These are phyloP conservation scores for Paralagenidium karlingii DNA, from an alignment of 352 stramenopile genomes.

Conservation along the genomic window DNA sequence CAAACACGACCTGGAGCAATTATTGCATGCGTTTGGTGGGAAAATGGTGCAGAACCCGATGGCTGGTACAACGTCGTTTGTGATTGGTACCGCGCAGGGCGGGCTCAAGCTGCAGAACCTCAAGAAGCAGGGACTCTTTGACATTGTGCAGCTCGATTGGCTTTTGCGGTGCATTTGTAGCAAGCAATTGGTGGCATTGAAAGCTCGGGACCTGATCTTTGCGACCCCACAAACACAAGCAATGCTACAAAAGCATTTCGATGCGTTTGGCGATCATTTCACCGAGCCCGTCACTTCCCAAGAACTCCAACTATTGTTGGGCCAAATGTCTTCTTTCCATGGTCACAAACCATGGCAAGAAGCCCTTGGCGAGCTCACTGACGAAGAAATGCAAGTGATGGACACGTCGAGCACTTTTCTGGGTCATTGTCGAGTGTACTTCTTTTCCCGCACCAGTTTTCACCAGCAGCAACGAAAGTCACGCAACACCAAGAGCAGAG, in stretches of 20 bases:
- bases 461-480: slow-evolving; percentile 2
- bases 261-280: slow-evolving; percentile 60
- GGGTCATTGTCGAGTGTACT: slow-evolving; percentile 59
- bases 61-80: slow-evolving; percentile 37
- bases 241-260: slow-evolving; percentile 53
- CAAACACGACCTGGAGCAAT: slow-evolving; percentile 66
- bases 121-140: slow-evolving; percentile 68
- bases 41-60: slow-evolving; percentile 72
- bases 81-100: slow-evolving; percentile 40
- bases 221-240: slow-evolving; percentile 36
- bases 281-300: slow-evolving; percentile 32
- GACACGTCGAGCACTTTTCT: slow-evolving; percentile 55
- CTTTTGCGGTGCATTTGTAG: slow-evolving; percentile 26
- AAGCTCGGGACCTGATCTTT: slow-evolving; percentile 57
- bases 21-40: slow-evolving; percentile 51
- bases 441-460: slow-evolving; percentile 20
- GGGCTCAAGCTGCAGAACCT: slow-evolving; percentile 73
- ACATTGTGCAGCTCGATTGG: slow-evolving; percentile 58
- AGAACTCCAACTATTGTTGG: slow-evolving; percentile 37
- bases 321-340: slow-evolving; percentile 6
- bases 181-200: slow-evolving; percentile 19
- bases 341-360: slow-evolving; percentile 49
- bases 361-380: slow-evolving; percentile 17
- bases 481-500: background rate
- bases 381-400: slow-evolving; percentile 60